Evolutionary conservation across 2,329 filamentous ascomycete genomes (phyloP), one percentile per base, ranked within the genome.

Genomic region (Alternaria burnsii): DNA sequence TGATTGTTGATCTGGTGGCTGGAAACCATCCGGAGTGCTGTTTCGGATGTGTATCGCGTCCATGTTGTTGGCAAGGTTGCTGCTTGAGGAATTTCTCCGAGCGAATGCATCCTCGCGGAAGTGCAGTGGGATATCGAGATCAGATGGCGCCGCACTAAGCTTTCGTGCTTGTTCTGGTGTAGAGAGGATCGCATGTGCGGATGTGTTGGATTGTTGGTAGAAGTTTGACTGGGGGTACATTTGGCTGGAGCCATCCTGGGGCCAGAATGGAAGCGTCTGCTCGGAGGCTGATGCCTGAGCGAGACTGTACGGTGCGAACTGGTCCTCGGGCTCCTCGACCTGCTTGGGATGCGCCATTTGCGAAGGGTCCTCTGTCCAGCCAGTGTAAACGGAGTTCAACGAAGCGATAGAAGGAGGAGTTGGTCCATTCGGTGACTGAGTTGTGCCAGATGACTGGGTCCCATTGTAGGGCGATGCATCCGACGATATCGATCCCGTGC

Each of bases 51-150:
- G 74, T 18, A 80, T 77, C 16, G 73, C 74, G 48, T 77, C 74
- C 61, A 80, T 78, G 30, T 77, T 79, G 50, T 71, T 71, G n/a
- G 77, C 75, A 18, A 80, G 66, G 30, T 76, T 78, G 55, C 72
- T 77, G 7, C 77, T 77, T 5, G 78, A 79, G 3, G 78, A 80
- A 44, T 78, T 78, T 18, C 77, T 72, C 32, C 77, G 72, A 12
- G 71, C 59, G 48, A 69, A 76, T 2, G 55, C 62, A n/a, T 78
- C 76, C 14, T 77, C 74, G 20, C 70, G 65, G 54, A 77, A 79
- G 16, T 65, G 51, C 11, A 69, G 62, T 20, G 70, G 71, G 10
- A 66, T 61, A 11, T 78, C 76, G 36, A 76, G 72, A 43, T 79
- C 77, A 5, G 71, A 68, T 28, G 71, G 65, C 24, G 68, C 70